Evolutionary conservation across 208 protist species (phyloP).

Genomic region (Herpetomonas samuelpessoai): DNA sequence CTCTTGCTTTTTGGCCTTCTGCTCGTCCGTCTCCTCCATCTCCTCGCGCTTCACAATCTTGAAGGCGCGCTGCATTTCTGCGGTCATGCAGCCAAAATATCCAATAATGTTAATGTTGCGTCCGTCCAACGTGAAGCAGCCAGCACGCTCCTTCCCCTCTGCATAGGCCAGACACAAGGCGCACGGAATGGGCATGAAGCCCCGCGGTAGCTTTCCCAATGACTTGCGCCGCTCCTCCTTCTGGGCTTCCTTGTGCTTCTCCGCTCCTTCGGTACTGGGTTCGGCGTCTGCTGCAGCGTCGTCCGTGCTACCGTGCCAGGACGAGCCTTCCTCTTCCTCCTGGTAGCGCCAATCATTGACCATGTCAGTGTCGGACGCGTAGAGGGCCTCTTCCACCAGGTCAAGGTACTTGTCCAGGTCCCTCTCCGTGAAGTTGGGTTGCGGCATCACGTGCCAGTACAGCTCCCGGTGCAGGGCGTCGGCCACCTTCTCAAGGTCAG

Average conservation of each 20-base stretch:
- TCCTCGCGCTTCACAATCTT: conserved; percentile 46
- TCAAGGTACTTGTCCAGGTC: conserved; percentile 76
- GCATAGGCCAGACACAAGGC: conserved; percentile 79
- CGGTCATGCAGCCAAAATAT: conserved; percentile 73
- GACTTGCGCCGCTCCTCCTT: not conserved
- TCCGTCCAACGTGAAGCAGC: conserved; percentile 58
- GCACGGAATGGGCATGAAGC: conserved; percentile 69
- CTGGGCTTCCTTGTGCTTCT: not conserved
- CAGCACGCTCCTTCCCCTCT: conserved; percentile 59
- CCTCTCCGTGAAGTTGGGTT: conserved; percentile 56
- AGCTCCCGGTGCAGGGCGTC: conserved; percentile 12
- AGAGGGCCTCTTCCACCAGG: conserved; percentile 50
- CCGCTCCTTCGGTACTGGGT: not conserved
- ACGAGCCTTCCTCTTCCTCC: not conserved
- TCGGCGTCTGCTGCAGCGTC: not conserved
- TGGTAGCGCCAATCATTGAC: conserved; percentile 27
- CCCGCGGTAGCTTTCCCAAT: not conserved
- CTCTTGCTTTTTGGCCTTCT: not conserved
- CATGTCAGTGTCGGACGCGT: conserved; percentile 61
- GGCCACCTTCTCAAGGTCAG: not conserved
- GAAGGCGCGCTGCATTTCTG: conserved; percentile 55
- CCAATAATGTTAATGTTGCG: conserved; percentile 82
- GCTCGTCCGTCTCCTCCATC: conserved; percentile 2
- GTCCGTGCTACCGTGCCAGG: not conserved
- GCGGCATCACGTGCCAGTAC: conserved; percentile 61